Percentiles rank a stretch among this genome's conserved stretches.
Evolutionary conservation across 2,329 filamentous ascomycete species (phyloP).

Genomic region (Sarocladium oryzae): DNA sequence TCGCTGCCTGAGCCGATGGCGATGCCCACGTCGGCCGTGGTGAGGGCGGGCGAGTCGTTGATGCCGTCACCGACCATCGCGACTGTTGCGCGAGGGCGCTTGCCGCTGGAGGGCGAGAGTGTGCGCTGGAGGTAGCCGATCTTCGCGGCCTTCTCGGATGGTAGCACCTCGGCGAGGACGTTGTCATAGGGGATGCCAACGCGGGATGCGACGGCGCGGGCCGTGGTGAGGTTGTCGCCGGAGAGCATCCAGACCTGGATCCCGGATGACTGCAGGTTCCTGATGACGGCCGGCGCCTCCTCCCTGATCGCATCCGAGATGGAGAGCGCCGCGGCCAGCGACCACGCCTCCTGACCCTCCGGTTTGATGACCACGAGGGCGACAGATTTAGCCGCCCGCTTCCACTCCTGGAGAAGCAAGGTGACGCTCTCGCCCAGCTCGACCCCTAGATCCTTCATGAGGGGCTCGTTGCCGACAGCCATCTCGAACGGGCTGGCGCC

Average conservation of each 20-base stretch:
- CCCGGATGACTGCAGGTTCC: slow-evolving; percentile 55
- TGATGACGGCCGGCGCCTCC: slow-evolving; percentile 61
- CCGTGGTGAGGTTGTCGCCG: slow-evolving; percentile 83
- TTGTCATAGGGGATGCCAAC: slow-evolving; percentile 68
- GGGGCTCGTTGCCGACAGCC: slow-evolving; percentile 64
- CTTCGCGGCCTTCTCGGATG: slow-evolving; percentile 72
- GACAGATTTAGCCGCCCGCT: slow-evolving; percentile 56
- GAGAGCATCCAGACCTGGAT: slow-evolving; percentile 88
- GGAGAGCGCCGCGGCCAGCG: slow-evolving; percentile 60
- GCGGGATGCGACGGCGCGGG: slow-evolving; percentile 66
- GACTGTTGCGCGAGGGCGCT: slow-evolving; percentile 43
- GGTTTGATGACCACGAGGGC: slow-evolving; percentile 47
- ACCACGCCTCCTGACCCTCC: slow-evolving; percentile 27
- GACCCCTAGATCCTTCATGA: slow-evolving; percentile 51
- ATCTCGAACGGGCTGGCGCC: slow-evolving; percentile 37
- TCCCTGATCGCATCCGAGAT: slow-evolving; percentile 76
- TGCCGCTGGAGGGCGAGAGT: slow-evolving; percentile 28
- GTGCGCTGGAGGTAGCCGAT: slow-evolving; percentile 56
- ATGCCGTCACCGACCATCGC: slow-evolving; percentile 88
- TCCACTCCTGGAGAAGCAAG: slow-evolving; percentile 47
- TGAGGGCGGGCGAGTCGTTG: slow-evolving; percentile 79
- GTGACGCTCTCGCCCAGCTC: slow-evolving; percentile 28
- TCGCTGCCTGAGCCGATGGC: slow-evolving; percentile 80
- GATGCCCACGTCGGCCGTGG: slow-evolving; percentile 75
- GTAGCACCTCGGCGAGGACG: slow-evolving; percentile 81